Percentiles rank a stretch among this genome's conserved stretches.
These are phyloP conservation scores for Leccinum variicolor DNA, from an alignment of 768 basidiomycete genomes.

Conservation along the genomic window DNA sequence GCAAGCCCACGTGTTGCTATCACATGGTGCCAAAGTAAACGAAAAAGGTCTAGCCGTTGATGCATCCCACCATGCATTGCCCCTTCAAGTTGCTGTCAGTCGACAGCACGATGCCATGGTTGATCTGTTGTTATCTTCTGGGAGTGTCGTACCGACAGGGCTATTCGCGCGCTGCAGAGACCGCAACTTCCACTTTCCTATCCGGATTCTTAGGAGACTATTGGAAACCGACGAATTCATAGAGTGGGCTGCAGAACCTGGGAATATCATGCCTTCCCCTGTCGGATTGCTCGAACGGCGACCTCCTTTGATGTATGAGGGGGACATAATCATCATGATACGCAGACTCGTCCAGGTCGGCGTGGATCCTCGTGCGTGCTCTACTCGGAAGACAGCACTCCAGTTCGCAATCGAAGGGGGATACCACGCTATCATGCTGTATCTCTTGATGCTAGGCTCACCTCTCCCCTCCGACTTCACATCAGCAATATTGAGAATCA, in stretches of 20 bases:
- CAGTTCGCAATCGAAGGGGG: slow-evolving; percentile 1
- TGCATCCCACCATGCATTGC: not conserved
- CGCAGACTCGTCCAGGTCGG: slow-evolving; percentile 8
- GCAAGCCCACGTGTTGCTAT: slow-evolving; percentile 1
- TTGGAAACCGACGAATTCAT: slow-evolving; percentile 5
- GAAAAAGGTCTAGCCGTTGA: slow-evolving; percentile 3
- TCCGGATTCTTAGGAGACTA: slow-evolving; percentile 3
- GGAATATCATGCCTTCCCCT: not conserved
- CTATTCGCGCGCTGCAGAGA: not conserved
- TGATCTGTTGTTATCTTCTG: not conserved
- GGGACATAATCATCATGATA: slow-evolving; percentile 3
- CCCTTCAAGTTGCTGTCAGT: slow-evolving; percentile 7
- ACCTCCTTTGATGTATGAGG: slow-evolving; percentile 4
- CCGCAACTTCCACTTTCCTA: slow-evolving; percentile 1
- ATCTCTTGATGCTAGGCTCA: not conserved
- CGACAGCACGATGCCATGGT: slow-evolving; percentile 2
- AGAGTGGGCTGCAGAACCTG: slow-evolving; percentile 7
- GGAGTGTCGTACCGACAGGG: slow-evolving; percentile 1
- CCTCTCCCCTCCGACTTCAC: not conserved
- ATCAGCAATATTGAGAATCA: not conserved
- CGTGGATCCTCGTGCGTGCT: not conserved
- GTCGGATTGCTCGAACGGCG: not conserved
- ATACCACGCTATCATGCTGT: not conserved
- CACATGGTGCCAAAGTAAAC: slow-evolving; percentile 1
- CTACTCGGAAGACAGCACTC: not conserved